Evolutionary conservation across 1,139 yeast species (phyloP).

Genomic region (Candida glucosophila): DNA sequence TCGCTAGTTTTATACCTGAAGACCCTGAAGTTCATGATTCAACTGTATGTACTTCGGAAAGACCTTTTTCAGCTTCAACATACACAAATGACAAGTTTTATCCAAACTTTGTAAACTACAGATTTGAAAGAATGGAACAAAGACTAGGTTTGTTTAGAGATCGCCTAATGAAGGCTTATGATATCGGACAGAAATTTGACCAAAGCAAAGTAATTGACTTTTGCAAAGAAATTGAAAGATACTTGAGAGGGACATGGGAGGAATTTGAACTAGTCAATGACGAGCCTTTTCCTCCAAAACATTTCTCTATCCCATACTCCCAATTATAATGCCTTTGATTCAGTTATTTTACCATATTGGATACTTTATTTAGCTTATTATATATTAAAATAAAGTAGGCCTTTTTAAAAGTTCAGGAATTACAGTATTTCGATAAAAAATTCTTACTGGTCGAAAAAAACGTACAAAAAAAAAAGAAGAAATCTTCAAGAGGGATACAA

Average conservation of each 20-base stretch:
- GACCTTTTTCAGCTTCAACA: conserved; percentile 28
- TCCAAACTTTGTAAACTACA: conserved; percentile 33
- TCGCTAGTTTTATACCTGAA: conserved; percentile 34
- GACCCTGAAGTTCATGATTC: conserved; percentile 28
- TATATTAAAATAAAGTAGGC: too few species aligned
- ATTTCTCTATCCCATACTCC: conserved; percentile 8
- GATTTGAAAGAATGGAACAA: conserved; percentile 24
- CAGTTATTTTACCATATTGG: too few species aligned
- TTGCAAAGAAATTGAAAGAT: conserved; percentile 26
- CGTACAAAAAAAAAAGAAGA: too few species aligned
- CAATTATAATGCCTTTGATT: too few species aligned
- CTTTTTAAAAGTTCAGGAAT: too few species aligned
- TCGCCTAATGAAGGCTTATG: conserved; percentile 10
- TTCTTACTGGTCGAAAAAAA: too few species aligned
- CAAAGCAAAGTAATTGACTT: conserved; percentile 25
- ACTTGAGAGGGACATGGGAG: conserved; percentile 26
- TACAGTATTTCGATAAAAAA: too few species aligned
- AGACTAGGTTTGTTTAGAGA: conserved; percentile 18
- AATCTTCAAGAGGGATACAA: too few species aligned
- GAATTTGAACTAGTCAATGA: conserved; percentile 32
- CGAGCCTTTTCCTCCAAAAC: conserved; percentile 13
- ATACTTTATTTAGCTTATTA: too few species aligned
- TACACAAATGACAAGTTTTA: conserved; percentile 31
- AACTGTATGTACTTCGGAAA: conserved; percentile 30
- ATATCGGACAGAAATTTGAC: conserved; percentile 21